phyloP scores from a whole-genome alignment of 176 grass and related monocot genomes.

The Eragrostis nindensis region DNA sequence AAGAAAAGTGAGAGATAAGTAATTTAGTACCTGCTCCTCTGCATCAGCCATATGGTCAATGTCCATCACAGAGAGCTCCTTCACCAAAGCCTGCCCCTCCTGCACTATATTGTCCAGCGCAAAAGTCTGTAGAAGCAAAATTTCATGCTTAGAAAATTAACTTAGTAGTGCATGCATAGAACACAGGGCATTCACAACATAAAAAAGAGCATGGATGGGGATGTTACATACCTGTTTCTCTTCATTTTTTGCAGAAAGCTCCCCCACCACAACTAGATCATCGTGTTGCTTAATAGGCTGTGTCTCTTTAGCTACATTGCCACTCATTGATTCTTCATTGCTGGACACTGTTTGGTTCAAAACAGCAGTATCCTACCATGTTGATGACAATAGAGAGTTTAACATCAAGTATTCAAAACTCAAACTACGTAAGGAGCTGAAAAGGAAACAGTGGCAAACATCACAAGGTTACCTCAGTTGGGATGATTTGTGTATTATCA shows the following conservation, averaged over 20 bases:
- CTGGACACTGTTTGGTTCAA: not conserved
- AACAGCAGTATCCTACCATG: slow-evolving; percentile 38
- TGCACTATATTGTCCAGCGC: not conserved
- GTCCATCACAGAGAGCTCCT: slow-evolving; percentile 32
- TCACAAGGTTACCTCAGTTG: slow-evolving; percentile 38
- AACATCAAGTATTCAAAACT: not conserved
- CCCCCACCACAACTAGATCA: not conserved
- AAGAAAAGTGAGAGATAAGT: not conserved
- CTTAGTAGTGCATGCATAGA: not conserved
- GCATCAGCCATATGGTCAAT: not conserved
- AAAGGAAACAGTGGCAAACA: not conserved
- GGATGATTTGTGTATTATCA: slow-evolving; percentile 17
- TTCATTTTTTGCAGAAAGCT: slow-evolving; percentile 16
- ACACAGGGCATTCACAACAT: not conserved
- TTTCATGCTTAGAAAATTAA: not conserved
- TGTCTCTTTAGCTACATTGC: slow-evolving; percentile 27
- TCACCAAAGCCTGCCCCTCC: not conserved
- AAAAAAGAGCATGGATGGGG: not conserved
- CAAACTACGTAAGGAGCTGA: not conserved
- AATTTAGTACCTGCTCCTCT: slow-evolving; percentile 26
- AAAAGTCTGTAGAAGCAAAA: slow-evolving; percentile 32
- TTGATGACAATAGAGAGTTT: slow-evolving; percentile 28
- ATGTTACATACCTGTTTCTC: slow-evolving; percentile 32
- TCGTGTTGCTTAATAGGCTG: slow-evolving; percentile 27
- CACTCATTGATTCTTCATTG: slow-evolving; percentile 6